A percentile compares a stretch with the other conserved stretches of the same genome.
Evolutionary conservation across 352 stramenopile genomes (phyloP).

Genomic region (Phytopythium mirpurense): DNA sequence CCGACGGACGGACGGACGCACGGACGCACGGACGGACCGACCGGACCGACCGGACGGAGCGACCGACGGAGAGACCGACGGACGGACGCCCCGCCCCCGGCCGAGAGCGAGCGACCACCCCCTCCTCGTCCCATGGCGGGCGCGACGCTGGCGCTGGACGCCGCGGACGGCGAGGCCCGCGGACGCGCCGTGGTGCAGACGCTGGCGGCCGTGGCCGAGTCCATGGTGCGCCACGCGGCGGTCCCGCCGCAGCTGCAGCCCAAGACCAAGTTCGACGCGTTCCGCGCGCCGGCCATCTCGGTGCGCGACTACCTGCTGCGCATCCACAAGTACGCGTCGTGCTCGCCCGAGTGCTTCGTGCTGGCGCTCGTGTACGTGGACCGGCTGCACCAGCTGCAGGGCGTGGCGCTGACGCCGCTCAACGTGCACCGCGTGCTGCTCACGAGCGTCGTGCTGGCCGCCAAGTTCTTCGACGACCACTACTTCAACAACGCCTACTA

Average conservation of each 20-base stretch:
- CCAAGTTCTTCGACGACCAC: constrained; percentile 99
- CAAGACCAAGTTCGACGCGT: constrained; percentile 84
- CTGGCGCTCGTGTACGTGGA: constrained; percentile 99
- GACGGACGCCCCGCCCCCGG: no score
- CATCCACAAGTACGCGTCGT: constrained; percentile 98
- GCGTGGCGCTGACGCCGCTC: constrained; percentile 94
- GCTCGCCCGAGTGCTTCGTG: constrained; percentile 98
- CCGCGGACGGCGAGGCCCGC: constrained; percentile 64
- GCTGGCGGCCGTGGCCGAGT: constrained; percentile 70
- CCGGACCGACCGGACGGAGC: no score
- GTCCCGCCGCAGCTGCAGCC: no score
- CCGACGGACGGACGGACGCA: no score
- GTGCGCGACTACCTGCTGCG: constrained; percentile 79
- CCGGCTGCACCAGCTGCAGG: constrained; percentile 95
- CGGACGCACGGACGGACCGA: no score
- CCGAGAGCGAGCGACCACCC: no score
- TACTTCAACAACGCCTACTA: constrained; percentile 99
- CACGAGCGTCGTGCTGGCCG: constrained; percentile 95
- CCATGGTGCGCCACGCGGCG: constrained; percentile 70
- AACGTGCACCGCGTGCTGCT: constrained; percentile 99
- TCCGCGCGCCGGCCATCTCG: constrained; percentile 75
- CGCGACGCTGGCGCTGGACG: constrained; percentile 8
- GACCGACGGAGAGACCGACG: no score
- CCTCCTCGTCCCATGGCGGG: not conserved
- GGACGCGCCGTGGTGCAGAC: constrained; percentile 77